These are phyloP conservation scores for Phytophthora palmivora DNA, from an alignment of 352 stramenopile species.

Conservation along the genomic window DNA sequence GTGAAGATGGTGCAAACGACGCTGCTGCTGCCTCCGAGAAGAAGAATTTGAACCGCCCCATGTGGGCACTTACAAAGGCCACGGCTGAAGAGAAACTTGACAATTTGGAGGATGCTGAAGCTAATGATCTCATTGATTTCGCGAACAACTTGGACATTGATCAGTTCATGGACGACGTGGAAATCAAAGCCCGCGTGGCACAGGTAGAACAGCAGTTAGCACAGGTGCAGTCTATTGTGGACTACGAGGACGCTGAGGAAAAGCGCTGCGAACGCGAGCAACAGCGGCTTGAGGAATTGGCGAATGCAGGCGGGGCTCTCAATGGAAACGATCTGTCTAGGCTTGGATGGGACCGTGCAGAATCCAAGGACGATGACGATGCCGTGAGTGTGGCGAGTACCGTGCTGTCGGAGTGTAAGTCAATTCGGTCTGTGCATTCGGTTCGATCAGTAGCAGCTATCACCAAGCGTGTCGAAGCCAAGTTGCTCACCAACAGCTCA, in stretches of 20 bases:
- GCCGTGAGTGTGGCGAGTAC: constrained; percentile 69
- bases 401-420: constrained; percentile 89
- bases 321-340: constrained; percentile 64
- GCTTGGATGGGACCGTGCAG: constrained; percentile 42
- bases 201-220: constrained; percentile 92
- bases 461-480: constrained; percentile 75
- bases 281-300: constrained; percentile 66
- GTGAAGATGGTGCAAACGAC: constrained; percentile 20
- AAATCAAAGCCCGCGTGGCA: constrained; percentile 81
- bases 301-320: constrained; percentile 40
- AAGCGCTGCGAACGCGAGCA: constrained; percentile 87
- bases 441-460: constrained; percentile 79
- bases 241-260: constrained; percentile 79
- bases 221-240: constrained; percentile 87
- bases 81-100: constrained; percentile 81
- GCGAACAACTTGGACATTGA: constrained; percentile 94
- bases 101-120: constrained; percentile 79
- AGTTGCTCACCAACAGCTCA: constrained; percentile 43
- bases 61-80: constrained; percentile 93
- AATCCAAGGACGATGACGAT: constrained; percentile 67
- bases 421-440: constrained; percentile 87
- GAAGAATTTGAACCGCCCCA: constrained; percentile 64
- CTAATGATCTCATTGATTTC: constrained; percentile 94
- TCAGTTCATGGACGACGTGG: constrained; percentile 94
- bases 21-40: constrained; percentile 35